Conservation (phyloP, 148 eudicot species). For the Camellia lanceoleosa region DNA sequence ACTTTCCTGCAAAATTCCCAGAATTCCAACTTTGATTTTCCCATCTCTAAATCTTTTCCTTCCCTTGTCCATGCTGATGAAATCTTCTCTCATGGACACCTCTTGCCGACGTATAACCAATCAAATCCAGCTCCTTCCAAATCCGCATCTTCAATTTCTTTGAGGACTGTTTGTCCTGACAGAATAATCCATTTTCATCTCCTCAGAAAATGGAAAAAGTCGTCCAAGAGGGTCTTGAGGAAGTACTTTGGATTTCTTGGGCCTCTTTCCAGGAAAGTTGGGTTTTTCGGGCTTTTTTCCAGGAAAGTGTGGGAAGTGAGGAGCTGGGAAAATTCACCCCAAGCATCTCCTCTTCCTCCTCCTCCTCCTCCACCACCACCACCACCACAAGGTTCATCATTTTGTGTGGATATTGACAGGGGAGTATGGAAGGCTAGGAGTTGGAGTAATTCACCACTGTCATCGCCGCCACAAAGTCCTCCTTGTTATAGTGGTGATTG, state of each 20-base stretch:
- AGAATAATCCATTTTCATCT: slow-evolving; percentile 6
- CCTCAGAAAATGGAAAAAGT: slow-evolving; percentile 33
- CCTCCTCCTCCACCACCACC: no score
- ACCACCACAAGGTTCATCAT: no score
- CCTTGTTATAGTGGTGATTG: slow-evolving; percentile 28
- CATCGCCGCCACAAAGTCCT: slow-evolving; percentile 23
- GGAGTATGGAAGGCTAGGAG: slow-evolving; percentile 34
- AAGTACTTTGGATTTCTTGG: slow-evolving; percentile 39
- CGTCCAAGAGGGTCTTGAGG: slow-evolving; percentile 31
- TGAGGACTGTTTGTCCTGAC: not conserved
- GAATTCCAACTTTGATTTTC: slow-evolving; percentile 45
- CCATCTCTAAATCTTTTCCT: slow-evolving; percentile 12
- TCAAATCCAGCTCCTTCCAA: not conserved
- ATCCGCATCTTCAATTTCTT: slow-evolving; percentile 10
- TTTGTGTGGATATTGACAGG: slow-evolving; percentile 15
- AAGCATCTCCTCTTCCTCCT: no score
- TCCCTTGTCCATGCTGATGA: slow-evolving; percentile 55
- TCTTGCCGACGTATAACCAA: slow-evolving; percentile 33
- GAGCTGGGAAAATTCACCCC: no score
- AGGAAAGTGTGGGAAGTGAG: slow-evolving; percentile 37
- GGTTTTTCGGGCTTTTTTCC: not conserved
- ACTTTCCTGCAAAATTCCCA: slow-evolving; percentile 14
- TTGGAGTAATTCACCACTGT: slow-evolving; percentile 17
- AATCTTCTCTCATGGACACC: slow-evolving; percentile 59
- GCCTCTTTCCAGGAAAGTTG: slow-evolving; percentile 23